Evolutionary conservation across 169 alveolate species (phyloP), one percentile per base, ranked within the genome.

Genomic region (Plasmodium blacklocki): DNA sequence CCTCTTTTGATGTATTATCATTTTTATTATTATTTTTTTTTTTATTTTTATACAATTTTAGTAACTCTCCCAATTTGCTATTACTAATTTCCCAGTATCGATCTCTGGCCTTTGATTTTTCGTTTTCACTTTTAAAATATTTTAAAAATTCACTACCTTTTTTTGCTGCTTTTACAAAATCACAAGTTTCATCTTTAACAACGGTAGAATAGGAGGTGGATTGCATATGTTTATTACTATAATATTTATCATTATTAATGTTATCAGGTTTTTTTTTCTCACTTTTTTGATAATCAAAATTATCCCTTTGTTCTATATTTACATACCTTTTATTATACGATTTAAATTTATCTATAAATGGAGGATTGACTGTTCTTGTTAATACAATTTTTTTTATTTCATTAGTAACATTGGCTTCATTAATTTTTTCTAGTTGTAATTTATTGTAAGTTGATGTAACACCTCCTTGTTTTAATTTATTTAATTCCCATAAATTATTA

Each of bases 161-260:
- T 95, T 98, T 98, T 23, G 99, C 99, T 85, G 98, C 88, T 67
- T 95, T 95, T 32, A 99, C 99, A 94, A 99, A 97, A 93, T 99
- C 99, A 45, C 99, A 97, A 19, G 98, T 97, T 8, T 97, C 98
- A 86, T 98, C 99, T 93, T 98, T 98, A 11, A 98, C 99, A 1
- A 98, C 97, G 15, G 89, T 88, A 0, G 90, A 67, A 73, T 88
- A 74, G 80, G 96, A 88, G 50, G 93, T 56, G 88, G 89, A 74
- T 62, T 83, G 73, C 60, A 71, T 95, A 94, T 59, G 96, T 96
- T 64, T 94, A 93, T 92, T 76, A 64, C 2, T 26, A 47, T 58
- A 18, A 63, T 14, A 15, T 8, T 15, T 39, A 66, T 78, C 67
- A 50, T 67, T 50, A 93, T 97, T 80, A 93, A 94, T 95, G 96